These are phyloP conservation scores for Marasmius fiardii DNA, from an alignment of 1,284 basidiomycete genomes.

Conservation along the genomic window DNA sequence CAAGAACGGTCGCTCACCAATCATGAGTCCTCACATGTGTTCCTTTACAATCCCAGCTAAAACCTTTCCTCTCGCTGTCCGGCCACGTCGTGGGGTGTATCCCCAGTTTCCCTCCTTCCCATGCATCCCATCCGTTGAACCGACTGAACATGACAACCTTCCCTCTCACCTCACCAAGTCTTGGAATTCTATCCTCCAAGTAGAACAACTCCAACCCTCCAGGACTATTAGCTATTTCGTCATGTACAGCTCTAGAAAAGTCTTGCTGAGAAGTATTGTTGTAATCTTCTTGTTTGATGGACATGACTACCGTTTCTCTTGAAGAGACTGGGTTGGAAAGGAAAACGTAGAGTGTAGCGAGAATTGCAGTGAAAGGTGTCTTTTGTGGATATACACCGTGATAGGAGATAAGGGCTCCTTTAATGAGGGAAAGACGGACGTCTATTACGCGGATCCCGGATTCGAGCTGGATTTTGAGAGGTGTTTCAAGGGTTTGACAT, in stretches of 20 bases:
- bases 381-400: conserved; percentile 76
- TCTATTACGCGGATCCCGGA: conserved; percentile 80
- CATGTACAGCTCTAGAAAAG: conserved; percentile 67
- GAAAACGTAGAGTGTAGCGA: conserved; percentile 60
- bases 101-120: conserved; percentile 58
- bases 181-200: conserved; percentile 73
- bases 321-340: conserved; percentile 53
- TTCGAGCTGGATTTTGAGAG: conserved; percentile 56
- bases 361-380: conserved; percentile 61
- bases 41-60: conserved; percentile 70
- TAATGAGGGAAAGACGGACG: conserved; percentile 69
- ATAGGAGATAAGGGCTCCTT: conserved; percentile 67
- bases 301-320: conserved; percentile 77
- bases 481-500: conserved; percentile 56
- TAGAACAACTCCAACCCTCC: conserved; percentile 74
- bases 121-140: conserved; percentile 43
- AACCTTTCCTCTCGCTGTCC: conserved; percentile 66
- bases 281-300: conserved; percentile 82
- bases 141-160: conserved; percentile 81
- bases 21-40: conserved; percentile 75
- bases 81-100: conserved; percentile 84
- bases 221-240: conserved; percentile 55
- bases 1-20: conserved; percentile 51
- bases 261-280: conserved; percentile 35
- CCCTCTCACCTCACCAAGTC: conserved; percentile 78